Evolutionary conservation across 2,329 filamentous ascomycete species (phyloP), one percentile per base, ranked within the genome.

Genomic region (Boeremia lycopersici): DNA sequence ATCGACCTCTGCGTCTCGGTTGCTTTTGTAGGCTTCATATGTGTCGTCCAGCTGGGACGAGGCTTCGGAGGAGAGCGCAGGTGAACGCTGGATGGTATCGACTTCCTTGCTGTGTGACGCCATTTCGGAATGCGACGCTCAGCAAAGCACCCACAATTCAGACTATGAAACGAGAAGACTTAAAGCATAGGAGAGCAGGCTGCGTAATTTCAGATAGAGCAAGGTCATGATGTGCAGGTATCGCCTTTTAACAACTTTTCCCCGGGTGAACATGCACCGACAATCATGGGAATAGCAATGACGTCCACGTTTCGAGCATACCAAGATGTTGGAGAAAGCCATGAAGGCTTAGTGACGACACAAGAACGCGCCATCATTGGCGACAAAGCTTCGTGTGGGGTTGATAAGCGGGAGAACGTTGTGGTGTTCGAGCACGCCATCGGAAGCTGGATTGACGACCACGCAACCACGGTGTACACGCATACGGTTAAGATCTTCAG

Each of bases 1-100:
- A 33, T 65, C 59, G 23, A 61, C 56, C 5, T 59, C 57, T 3
- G 64, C 29, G 15, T 56, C 61, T 41, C 63, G 53, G 33, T 64
- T 67, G 38, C 53, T 63, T 46, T 69, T 71, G 67, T 69, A 73
- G 6, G 62, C 62, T 26, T 70, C 65, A 33, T 73, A 73, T 3
- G 67, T 68, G 34, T 73, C 71, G 40, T 73, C 71, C 2, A 72
- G 56, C 9, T 62, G 57, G 0, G 68, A 69, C 1, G 68, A 69
- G 3, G 60, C 46, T 23, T 61, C 61, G 9, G 67, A 66, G 1
- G 59, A 39, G n/a, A 56, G 7, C 2, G 54, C 17, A 38, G 65
- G 60, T 2, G 67, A 64, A 2, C 61, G 50, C 9, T 57, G 57
- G 13, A 65, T 58, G 33, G 40, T 54, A 19, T 69, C 62, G 11